Base-by-base conservation (phyloP, 2,329 filamentous ascomycete genomes). In the Pseudopithomyces maydicus region DNA sequence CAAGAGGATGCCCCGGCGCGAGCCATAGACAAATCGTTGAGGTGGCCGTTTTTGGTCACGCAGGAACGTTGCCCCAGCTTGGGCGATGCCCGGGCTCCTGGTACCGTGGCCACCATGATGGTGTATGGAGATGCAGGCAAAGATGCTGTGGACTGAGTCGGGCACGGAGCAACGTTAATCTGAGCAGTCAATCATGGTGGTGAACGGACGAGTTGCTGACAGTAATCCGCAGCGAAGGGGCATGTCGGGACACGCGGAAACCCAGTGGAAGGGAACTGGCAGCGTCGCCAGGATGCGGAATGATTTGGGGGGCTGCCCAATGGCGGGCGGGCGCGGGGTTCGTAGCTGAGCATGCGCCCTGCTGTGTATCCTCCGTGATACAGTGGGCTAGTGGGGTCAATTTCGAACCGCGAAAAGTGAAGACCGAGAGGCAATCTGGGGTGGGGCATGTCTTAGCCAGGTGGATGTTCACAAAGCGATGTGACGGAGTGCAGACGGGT, bases 391-490 rank as follows among this genome's bases (percentile, higher is more conserved):
- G 50, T 41, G 49, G 50, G 44, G 44, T 42, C 29, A 35, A 44
- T 33, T 26, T 57, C 15, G 39, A 39, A 32, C 14, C 20, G 35
- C 35, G 49, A 23, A 52, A 17, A 29, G 33, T 35, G 42, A 48
- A 44, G 38, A 33, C 49, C 49, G 49, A 41, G n/a, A 14, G 22
- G 29, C 22, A 55, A 56, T 14, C 8, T 26, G 22, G 54, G 51
- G 33, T 57, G 57, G 45, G 52, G 55, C 47, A 50, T 58, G 62
- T 64, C 61, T 64, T 59, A 59, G 48, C 53, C 41, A 47, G 56
- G 41, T 46, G 12, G 53, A 17, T n/a, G 11, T 26, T 17, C 17
- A n/a, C n/a, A n/a, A 26, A 36, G 19, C 15, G 15, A 38, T 29
- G 39, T n/a, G 35, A 15, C 36, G 22, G 41, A 49, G 47, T 35